These are phyloP conservation scores for Populus nigra DNA, from an alignment of 345 rosid genomes.

Conservation along the genomic window DNA sequence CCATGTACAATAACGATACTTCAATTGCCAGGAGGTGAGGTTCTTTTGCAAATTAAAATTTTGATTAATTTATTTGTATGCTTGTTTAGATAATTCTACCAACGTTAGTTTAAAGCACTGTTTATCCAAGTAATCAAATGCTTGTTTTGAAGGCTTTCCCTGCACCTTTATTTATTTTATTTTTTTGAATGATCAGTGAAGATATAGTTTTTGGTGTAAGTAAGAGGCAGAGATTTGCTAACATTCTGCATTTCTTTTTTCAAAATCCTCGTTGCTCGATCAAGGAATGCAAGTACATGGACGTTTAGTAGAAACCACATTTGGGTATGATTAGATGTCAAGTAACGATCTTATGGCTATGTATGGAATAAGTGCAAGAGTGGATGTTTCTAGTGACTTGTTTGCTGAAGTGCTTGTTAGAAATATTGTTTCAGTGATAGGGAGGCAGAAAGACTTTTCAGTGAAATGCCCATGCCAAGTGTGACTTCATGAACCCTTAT, in stretches of 20 bases:
- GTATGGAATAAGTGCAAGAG: slow-evolving; percentile 49
- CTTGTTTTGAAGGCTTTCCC: background rate
- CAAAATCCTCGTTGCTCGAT: slow-evolving; percentile 20
- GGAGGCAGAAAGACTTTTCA: slow-evolving; percentile 53
- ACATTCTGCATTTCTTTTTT: slow-evolving; percentile 36
- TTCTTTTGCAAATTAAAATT: background rate
- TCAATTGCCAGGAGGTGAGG: slow-evolving; percentile 69
- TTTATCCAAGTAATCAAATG: background rate
- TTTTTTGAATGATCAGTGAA: no score
- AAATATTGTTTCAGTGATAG: slow-evolving; percentile 56
- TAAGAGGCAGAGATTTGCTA: slow-evolving; percentile 42
- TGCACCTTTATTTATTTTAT: background rate
- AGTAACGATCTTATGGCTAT: slow-evolving; percentile 48
- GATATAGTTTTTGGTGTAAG: slow-evolving; percentile 7
- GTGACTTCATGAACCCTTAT: slow-evolving; percentile 75
- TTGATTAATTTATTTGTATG: background rate
- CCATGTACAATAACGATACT: slow-evolving; percentile 78
- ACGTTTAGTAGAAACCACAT: slow-evolving; percentile 35
- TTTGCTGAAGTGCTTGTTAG: slow-evolving; percentile 39
- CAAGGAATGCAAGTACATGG: slow-evolving; percentile 53
- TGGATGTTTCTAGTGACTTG: slow-evolving; percentile 30
- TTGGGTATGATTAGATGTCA: slow-evolving; percentile 30
- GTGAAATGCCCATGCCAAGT: slow-evolving; percentile 46
- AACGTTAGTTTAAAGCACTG: background rate
- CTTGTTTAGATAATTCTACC: background rate